Evolutionary conservation across 2,329 filamentous ascomycete species (phyloP).

Genomic region (Fusarium sp.): DNA sequence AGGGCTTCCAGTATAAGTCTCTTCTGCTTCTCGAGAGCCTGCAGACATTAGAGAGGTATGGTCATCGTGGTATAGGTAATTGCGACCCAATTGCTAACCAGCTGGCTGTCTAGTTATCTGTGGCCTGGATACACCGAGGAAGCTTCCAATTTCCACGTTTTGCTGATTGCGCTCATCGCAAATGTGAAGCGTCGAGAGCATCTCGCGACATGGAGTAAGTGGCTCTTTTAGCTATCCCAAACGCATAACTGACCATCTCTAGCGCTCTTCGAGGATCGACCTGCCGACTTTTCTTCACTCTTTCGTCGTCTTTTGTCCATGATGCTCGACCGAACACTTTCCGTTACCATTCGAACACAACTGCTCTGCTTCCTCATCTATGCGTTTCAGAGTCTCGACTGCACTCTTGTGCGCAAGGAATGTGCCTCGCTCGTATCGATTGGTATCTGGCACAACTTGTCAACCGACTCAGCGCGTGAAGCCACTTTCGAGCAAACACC

Average conservation of each 20-base stretch:
- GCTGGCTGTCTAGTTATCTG: slow-evolving; percentile 74
- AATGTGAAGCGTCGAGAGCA: slow-evolving; percentile 91
- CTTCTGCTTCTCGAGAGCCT: slow-evolving; percentile 89
- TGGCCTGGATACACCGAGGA: slow-evolving; percentile 95
- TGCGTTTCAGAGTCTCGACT: slow-evolving; percentile 95
- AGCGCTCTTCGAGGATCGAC: slow-evolving; percentile 82
- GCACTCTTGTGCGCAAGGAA: slow-evolving; percentile 89
- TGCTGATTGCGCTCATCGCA: slow-evolving; percentile 86
- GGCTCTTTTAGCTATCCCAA: slow-evolving; percentile 1
- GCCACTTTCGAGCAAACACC: slow-evolving; percentile 77
- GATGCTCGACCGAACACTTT: slow-evolving; percentile 78
- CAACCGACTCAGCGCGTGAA: slow-evolving; percentile 81
- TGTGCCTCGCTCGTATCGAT: slow-evolving; percentile 96
- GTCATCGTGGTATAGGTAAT: neutral
- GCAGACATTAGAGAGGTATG: slow-evolving; percentile 85
- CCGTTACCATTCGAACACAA: slow-evolving; percentile 78
- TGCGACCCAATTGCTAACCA: slow-evolving; percentile 48
- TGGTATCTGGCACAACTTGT: slow-evolving; percentile 93
- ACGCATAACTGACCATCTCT: slow-evolving; percentile 32
- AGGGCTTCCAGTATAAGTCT: slow-evolving; percentile 81
- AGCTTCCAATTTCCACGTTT: slow-evolving; percentile 90
- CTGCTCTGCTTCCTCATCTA: slow-evolving; percentile 91
- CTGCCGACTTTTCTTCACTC: slow-evolving; percentile 86
- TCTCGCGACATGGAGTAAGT: slow-evolving; percentile 85
- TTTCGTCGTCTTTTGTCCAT: slow-evolving; percentile 93